Evolutionary conservation across 2,329 filamentous ascomycete genomes (phyloP).

Genomic region (Tolypocladium album): DNA sequence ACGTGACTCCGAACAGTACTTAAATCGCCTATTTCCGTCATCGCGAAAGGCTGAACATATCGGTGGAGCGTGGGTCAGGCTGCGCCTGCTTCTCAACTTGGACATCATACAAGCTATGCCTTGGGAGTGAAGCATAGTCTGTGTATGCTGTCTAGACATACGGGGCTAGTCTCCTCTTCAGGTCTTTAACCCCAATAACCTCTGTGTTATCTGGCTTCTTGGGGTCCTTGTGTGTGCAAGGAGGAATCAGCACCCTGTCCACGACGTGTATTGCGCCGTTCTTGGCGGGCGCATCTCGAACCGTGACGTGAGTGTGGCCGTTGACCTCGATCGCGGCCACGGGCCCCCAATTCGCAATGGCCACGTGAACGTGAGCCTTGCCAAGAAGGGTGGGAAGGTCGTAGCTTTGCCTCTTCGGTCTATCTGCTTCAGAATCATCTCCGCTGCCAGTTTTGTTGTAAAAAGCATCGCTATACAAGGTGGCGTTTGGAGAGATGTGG

Average conservation of each 20-base stretch:
- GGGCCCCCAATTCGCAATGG: conserved; percentile 57
- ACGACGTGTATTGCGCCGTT: conserved; percentile 81
- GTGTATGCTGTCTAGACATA: conserved; percentile 9
- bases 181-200: conserved; percentile 16
- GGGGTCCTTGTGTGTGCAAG: conserved; percentile 33
- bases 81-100: background rate
- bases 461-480: conserved; percentile 74
- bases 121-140: background rate
- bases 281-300: conserved; percentile 60
- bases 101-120: background rate
- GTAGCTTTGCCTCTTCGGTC: conserved; percentile 36
- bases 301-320: conserved; percentile 52
- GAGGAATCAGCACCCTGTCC: conserved; percentile 63
- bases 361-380: conserved; percentile 56
- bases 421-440: conserved; percentile 15
- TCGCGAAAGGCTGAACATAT: background rate
- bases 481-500: conserved; percentile 62
- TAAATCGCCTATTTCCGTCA: background rate
- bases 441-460: conserved; percentile 34
- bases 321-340: conserved; percentile 68
- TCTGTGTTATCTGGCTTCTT: conserved; percentile 3
- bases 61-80: background rate
- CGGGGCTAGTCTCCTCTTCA: conserved; percentile 16
- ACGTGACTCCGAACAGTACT: background rate
- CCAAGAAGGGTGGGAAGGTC: conserved; percentile 65